Conservation (phyloP, 2,329 filamentous ascomycete species). For the Colletotrichum navitas region DNA sequence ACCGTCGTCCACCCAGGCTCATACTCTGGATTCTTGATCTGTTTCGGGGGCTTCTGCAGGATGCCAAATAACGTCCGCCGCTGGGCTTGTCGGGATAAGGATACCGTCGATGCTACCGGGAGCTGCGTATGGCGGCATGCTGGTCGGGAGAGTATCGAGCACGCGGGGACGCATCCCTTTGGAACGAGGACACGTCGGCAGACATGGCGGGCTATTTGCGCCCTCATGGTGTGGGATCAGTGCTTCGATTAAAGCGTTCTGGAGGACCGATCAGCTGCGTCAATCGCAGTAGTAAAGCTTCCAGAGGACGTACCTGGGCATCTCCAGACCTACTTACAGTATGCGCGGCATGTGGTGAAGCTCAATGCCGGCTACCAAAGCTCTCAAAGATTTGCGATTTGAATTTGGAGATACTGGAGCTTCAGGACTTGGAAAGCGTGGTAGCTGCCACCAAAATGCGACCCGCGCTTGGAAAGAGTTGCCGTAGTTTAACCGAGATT, state of each 20-base stretch:
- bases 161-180: constrained; percentile 51
- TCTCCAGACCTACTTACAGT: constrained; percentile 22
- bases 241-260: constrained; percentile 31
- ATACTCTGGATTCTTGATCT: constrained; percentile 71
- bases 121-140: constrained; percentile 45
- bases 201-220: constrained; percentile 59
- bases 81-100: constrained; percentile 44
- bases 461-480: constrained; percentile 13
- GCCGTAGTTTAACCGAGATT: constrained; percentile 37
- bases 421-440: constrained; percentile 28
- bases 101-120: constrained; percentile 43
- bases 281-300: neutral
- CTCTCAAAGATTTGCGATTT: constrained; percentile 37
- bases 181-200: constrained; percentile 54
- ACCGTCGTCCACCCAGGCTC: constrained; percentile 80
- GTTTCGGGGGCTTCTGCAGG: constrained; percentile 69
- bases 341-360: constrained; percentile 37
- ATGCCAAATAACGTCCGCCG: constrained; percentile 71
- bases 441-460: constrained; percentile 39
- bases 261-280: neutral
- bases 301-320: constrained; percentile 30
- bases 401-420: constrained; percentile 30
- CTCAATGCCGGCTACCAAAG: constrained; percentile 36
- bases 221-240: constrained; percentile 56
- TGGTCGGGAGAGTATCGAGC: constrained; percentile 49